A percentile compares a stretch with the other conserved stretches of the same genome.
Evolutionary conservation across 352 stramenopile genomes (phyloP).

Genomic region (Pythium apleroticum): DNA sequence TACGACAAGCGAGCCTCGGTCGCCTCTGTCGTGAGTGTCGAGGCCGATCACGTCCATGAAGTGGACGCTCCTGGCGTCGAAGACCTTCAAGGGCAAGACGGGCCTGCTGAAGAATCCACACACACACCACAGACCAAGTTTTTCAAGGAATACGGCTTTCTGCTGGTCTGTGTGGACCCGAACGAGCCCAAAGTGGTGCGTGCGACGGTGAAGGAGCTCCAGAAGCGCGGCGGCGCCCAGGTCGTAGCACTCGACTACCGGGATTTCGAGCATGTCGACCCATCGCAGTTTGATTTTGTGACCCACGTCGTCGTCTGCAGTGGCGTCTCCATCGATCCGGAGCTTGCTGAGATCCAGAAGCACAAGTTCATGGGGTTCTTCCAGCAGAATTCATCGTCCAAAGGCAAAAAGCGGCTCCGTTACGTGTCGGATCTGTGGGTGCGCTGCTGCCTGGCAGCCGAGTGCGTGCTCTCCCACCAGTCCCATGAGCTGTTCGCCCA

Average conservation of each 20-base stretch:
- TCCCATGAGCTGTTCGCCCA: constrained; percentile 50
- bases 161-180: constrained; percentile 55
- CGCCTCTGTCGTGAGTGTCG: not conserved
- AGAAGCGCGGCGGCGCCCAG: constrained; percentile 34
- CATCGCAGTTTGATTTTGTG: constrained; percentile 60
- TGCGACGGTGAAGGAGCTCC: constrained; percentile 40
- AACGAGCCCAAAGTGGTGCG: constrained; percentile 43
- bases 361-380: constrained; percentile 17
- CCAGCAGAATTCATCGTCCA: constrained; percentile 28
- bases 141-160: constrained; percentile 53
- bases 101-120: not conserved
- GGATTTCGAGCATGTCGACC: constrained; percentile 51
- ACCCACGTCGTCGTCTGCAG: constrained; percentile 63
- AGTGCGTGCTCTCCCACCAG: constrained; percentile 45
- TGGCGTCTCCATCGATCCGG: constrained; percentile 32
- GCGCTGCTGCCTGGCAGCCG: constrained; percentile 54
- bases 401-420: constrained; percentile 14
- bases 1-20: constrained; percentile 7
- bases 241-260: constrained; percentile 46
- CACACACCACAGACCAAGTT: constrained; percentile 21
- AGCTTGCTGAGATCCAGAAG: constrained; percentile 11
- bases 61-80: constrained; percentile 10
- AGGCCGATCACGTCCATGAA: not conserved
- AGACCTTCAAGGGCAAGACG: not conserved
- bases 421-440: constrained; percentile 77